A percentile compares a stretch with the other conserved stretches of the same genome.
These are phyloP conservation scores for Maudiozyma humilis DNA, from an alignment of 1,139 yeast genomes.

Conservation along the genomic window DNA sequence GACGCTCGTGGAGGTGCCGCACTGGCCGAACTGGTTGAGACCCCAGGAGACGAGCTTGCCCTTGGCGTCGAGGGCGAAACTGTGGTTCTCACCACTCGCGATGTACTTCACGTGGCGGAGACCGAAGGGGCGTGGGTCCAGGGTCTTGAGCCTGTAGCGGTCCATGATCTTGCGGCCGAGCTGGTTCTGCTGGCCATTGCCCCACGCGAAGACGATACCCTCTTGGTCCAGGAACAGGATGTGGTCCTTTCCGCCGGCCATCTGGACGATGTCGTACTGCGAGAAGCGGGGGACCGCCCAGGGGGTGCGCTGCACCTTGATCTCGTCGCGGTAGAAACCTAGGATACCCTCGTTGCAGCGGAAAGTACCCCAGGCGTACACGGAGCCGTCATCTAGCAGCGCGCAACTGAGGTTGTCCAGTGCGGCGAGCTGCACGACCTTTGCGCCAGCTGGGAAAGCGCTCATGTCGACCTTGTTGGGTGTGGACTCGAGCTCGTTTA, in stretches of 20 bases:
- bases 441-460: conserved; percentile 47
- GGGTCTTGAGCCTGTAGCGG: conserved; percentile 59
- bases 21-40: conserved; percentile 90
- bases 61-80: conserved; percentile 77
- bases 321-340: conserved; percentile 62
- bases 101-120: conserved; percentile 67
- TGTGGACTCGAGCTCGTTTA: conserved; percentile 81
- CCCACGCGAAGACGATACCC: conserved; percentile 95
- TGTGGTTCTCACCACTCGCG: conserved; percentile 92
- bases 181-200: conserved; percentile 89
- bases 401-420: conserved; percentile 87
- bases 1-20: conserved; percentile 62
- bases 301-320: conserved; percentile 60
- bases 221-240: conserved; percentile 70
- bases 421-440: conserved; percentile 78
- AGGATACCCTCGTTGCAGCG: conserved; percentile 85
- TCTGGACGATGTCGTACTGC: conserved; percentile 65
- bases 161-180: conserved; percentile 77
- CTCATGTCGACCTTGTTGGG: conserved; percentile 59
- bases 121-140: conserved; percentile 66
- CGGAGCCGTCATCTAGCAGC: conserved; percentile 71
- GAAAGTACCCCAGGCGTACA: conserved; percentile 97
- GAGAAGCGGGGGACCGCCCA: conserved; percentile 41
- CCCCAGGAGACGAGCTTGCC: conserved; percentile 87
- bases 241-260: conserved; percentile 92